phyloP scores from a whole-genome alignment of 2,329 filamentous ascomycete genomes.

The Botrytis tulipae region DNA sequence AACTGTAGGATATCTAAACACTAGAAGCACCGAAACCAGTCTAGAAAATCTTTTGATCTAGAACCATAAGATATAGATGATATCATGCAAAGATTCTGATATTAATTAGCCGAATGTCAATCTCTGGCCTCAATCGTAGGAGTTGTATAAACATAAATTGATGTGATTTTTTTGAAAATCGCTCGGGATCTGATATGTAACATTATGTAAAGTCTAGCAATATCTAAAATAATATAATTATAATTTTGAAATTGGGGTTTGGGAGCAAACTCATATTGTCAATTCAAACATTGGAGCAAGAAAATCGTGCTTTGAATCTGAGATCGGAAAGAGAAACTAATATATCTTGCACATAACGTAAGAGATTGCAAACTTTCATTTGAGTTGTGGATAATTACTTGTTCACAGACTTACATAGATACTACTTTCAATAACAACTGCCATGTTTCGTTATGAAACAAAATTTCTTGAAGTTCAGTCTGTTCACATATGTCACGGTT shows the following conservation, averaged over 20 bases:
- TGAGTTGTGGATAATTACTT: background rate
- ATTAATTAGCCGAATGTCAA: background rate
- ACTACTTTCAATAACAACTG: background rate
- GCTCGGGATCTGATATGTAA: background rate
- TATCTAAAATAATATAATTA: background rate
- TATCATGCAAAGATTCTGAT: background rate
- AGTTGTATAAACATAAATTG: background rate
- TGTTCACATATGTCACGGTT: background rate
- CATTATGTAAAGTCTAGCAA: background rate
- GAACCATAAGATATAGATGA: background rate
- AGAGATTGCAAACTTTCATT: background rate
- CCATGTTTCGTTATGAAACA: background rate
- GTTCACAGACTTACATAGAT: no score
- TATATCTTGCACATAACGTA: background rate
- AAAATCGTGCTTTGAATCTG: background rate
- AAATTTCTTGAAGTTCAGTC: background rate
- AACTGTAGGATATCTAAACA: background rate
- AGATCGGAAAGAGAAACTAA: background rate
- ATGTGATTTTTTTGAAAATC: background rate
- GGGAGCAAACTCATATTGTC: accelerated
- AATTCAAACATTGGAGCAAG: background rate
- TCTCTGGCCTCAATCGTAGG: background rate
- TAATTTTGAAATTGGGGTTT: background rate
- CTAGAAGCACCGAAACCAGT: background rate
- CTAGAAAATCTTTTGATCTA: background rate